These are phyloP conservation scores for Chytriomyces confervae DNA, from an alignment of 192 early-diverging fungal species.

Conservation along the genomic window DNA sequence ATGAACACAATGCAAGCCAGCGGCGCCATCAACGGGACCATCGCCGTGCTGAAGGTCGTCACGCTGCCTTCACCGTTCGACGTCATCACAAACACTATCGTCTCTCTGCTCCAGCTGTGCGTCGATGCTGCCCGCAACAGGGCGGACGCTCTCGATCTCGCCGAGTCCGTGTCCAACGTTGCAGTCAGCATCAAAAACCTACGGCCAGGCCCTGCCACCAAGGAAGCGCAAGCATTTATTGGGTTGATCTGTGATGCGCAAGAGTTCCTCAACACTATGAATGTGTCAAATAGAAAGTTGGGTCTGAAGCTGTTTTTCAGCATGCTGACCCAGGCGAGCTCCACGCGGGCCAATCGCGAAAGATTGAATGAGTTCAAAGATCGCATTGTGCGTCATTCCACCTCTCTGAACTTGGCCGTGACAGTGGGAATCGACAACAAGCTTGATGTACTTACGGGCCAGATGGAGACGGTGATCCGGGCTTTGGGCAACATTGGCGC, in stretches of 20 bases:
- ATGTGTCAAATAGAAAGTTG: neutral
- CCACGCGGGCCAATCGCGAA: neutral
- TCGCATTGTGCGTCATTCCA: neutral
- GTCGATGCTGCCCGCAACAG: neutral
- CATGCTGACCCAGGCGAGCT: neutral
- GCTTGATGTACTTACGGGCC: neutral
- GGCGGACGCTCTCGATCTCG: neutral
- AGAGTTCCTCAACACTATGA: neutral
- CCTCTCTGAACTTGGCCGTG: neutral
- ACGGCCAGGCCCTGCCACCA: neutral
- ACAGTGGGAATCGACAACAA: neutral
- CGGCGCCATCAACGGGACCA: neutral
- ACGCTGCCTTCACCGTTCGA: neutral
- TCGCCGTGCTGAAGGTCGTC: neutral
- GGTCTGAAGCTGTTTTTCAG: neutral
- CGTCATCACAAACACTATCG: neutral
- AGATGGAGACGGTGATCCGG: neutral
- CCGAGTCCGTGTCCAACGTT: neutral
- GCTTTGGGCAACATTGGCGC: neutral
- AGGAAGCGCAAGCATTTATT: neutral
- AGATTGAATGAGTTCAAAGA: neutral
- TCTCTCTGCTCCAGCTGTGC: neutral
- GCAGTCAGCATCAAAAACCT: neutral
- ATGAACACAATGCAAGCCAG: too few relatives aligned
- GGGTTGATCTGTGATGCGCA: neutral